phyloP scores from a whole-genome alignment of 73 alveolate species.

The Paramecium bursaria region DNA sequence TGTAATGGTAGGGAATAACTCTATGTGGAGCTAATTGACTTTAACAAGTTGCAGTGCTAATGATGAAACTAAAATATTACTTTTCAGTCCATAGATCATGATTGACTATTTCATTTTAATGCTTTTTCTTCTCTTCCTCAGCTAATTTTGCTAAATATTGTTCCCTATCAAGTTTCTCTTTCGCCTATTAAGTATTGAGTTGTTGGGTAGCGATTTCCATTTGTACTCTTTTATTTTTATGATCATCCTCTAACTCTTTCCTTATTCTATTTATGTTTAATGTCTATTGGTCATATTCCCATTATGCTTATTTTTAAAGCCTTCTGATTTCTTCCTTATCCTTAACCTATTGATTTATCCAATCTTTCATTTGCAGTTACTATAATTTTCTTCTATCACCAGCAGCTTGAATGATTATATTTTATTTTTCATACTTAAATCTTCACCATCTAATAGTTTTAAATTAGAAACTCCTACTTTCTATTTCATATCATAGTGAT shows the following conservation, averaged over 20 bases:
- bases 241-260: constrained; percentile 73
- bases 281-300: constrained; percentile 73
- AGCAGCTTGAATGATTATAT: constrained; percentile 10
- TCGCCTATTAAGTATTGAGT: constrained; percentile 75
- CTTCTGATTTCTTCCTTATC: constrained; percentile 72
- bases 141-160: constrained; percentile 47
- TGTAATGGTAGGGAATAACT: constrained; percentile 90
- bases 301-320: constrained; percentile 47
- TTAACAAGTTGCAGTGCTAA: constrained; percentile 77
- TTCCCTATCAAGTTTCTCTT: constrained; percentile 79
- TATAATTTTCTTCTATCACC: constrained; percentile 61
- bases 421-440: constrained; percentile 2
- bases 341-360: constrained; percentile 74
- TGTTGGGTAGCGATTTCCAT: constrained; percentile 79
- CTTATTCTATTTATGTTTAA: constrained; percentile 66
- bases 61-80: constrained; percentile 72
- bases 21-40: constrained; percentile 84
- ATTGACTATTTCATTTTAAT: constrained; percentile 67
- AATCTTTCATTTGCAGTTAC: constrained; percentile 73
- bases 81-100: constrained; percentile 61
- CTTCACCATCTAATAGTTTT: constrained; percentile 45
- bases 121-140: constrained; percentile 62
- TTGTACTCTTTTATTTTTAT: constrained; percentile 58
- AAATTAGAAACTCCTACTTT: constrained; percentile 36
- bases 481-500: constrained; percentile 29